phyloP scores from a whole-genome alignment of 495 filamentous ascomycete genomes.

The Penicillium chermesinum region DNA sequence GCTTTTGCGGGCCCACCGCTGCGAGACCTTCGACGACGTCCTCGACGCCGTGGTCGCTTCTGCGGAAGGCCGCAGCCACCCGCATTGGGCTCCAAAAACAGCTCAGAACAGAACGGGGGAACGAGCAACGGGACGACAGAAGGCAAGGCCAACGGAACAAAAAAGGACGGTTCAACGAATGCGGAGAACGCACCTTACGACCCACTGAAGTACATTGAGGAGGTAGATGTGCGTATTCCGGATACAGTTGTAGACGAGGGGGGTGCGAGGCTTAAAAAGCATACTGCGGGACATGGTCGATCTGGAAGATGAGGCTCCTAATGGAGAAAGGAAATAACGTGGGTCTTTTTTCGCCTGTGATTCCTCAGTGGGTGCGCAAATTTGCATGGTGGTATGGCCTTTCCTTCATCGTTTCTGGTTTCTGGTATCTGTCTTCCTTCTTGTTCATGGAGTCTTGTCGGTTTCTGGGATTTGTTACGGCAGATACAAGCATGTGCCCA shows the following conservation, averaged over 20 bases:
- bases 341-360: not conserved
- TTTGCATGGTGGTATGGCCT: constrained; percentile 20
- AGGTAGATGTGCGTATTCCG: constrained; percentile 40
- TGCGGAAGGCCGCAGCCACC: constrained; percentile 33
- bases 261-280: constrained; percentile 42
- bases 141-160: constrained; percentile 20
- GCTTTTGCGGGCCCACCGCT: constrained; percentile 43
- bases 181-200: constrained; percentile 17
- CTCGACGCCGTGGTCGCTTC: constrained; percentile 42
- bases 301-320: constrained; percentile 38
- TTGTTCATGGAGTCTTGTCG: constrained; percentile 15
- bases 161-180: constrained; percentile 17
- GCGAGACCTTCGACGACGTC: constrained; percentile 45
- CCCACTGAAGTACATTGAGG: constrained; percentile 29
- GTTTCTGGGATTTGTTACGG: constrained; percentile 14
- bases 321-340: constrained; percentile 26
- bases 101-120: constrained; percentile 14
- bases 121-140: constrained; percentile 21
- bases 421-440: constrained; percentile 1
- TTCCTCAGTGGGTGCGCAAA: constrained; percentile 6
- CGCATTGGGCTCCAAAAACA: constrained; percentile 21
- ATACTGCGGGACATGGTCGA: constrained; percentile 46
- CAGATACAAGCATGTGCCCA: constrained; percentile 13
- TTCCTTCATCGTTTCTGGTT: not conserved
- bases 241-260: constrained; percentile 40